Conservation (phyloP, 1,139 yeast species). For the Yamadazyma atlantica region DNA sequence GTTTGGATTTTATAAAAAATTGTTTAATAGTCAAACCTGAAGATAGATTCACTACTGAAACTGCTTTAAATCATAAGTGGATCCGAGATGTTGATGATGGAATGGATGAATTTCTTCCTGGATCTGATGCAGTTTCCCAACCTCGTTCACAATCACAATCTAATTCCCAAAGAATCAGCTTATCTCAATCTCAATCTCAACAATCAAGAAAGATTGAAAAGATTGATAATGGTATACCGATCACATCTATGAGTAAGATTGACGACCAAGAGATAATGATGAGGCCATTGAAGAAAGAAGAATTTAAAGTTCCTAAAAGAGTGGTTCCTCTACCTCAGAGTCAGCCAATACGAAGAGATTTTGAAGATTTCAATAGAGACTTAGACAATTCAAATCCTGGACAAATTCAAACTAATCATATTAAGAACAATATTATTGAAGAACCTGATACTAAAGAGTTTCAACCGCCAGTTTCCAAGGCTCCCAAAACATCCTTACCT, state of each 20-base stretch:
- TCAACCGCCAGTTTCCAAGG: neutral
- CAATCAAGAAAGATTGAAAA: conserved; percentile 50
- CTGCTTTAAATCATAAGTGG: conserved; percentile 77
- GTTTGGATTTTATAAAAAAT: conserved; percentile 65
- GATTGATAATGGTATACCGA: conserved; percentile 40
- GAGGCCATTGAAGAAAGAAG: conserved; percentile 41
- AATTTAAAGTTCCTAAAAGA: conserved; percentile 44
- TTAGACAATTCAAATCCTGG: neutral
- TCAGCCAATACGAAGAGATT: conserved; percentile 23
- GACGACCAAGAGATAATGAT: conserved; percentile 45
- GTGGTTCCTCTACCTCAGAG: conserved; percentile 45
- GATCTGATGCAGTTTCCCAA: conserved; percentile 6
- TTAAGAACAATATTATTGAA: neutral
- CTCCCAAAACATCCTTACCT: too few relatives aligned
- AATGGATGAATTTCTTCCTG: conserved; percentile 8
- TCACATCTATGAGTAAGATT: conserved; percentile 41
- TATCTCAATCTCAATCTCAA: conserved; percentile 72
- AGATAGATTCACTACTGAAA: conserved; percentile 65
- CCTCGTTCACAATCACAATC: conserved; percentile 3
- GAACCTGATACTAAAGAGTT: neutral
- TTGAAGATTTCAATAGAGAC: conserved; percentile 4
- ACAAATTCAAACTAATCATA: neutral
- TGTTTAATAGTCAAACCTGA: conserved; percentile 76
- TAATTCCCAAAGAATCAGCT: conserved; percentile 42
- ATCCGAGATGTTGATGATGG: conserved; percentile 34